Percentiles rank a stretch among this genome's conserved stretches.
These are phyloP conservation scores for Neofusicoccum laricinum DNA, from an alignment of 2,329 filamentous ascomycete species.

Conservation along the genomic window DNA sequence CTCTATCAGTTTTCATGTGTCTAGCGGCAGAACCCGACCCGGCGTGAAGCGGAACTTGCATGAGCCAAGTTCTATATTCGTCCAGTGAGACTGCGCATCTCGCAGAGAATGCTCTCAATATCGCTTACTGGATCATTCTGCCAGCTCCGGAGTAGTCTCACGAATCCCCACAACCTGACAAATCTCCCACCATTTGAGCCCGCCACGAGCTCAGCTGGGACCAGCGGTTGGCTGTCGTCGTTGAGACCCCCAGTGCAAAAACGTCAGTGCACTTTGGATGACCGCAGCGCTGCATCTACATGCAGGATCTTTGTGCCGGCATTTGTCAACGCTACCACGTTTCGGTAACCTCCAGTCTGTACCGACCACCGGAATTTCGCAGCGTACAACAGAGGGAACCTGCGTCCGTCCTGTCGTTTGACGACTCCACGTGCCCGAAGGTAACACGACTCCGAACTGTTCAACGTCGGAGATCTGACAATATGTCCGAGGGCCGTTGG, in stretches of 20 bases:
- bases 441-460: background rate
- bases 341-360: constrained; percentile 5
- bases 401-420: constrained; percentile 1
- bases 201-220: background rate
- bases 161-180: background rate
- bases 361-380: background rate
- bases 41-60: background rate
- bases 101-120: background rate
- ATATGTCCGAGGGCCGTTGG: background rate
- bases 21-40: background rate
- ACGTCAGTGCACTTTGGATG: background rate
- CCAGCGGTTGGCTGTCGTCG: background rate
- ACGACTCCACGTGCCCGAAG: background rate
- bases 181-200: background rate
- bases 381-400: background rate
- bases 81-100: background rate
- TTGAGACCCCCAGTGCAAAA: background rate
- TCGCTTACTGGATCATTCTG: background rate
- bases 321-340: background rate
- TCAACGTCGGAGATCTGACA: background rate
- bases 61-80: background rate
- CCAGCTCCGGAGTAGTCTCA: background rate
- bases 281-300: constrained; percentile 2
- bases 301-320: constrained; percentile 14
- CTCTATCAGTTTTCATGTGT: background rate